Evolutionary conservation across 208 protist genomes (phyloP).

Genomic region (Leishmania tarentolae): DNA sequence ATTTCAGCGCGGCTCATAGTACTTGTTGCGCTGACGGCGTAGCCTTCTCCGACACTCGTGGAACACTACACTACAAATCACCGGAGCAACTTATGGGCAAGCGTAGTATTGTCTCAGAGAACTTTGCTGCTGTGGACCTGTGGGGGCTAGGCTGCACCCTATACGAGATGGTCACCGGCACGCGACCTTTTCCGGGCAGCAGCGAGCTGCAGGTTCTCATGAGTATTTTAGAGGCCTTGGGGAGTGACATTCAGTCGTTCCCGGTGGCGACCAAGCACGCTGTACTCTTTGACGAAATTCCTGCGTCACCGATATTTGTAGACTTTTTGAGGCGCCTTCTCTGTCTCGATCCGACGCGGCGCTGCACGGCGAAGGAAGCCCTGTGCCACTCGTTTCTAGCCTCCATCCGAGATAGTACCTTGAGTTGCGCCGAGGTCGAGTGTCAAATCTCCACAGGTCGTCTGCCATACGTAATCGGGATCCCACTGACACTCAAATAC

Average conservation of each 20-base stretch:
- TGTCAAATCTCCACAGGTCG: background rate
- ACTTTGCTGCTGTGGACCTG: conserved; percentile 67
- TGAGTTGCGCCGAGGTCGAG: background rate
- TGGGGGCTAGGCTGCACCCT: conserved; percentile 82
- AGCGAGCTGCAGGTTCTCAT: conserved; percentile 73
- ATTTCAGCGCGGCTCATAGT: conserved; percentile 77
- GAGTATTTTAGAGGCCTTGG: conserved; percentile 56
- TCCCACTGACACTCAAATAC: conserved; percentile 28
- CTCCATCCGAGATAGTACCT: conserved; percentile 10
- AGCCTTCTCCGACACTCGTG: conserved; percentile 37
- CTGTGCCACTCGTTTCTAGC: conserved; percentile 66
- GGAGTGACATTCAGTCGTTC: conserved; percentile 58
- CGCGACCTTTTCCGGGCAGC: conserved; percentile 46
- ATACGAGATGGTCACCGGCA: conserved; percentile 67
- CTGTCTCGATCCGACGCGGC: conserved; percentile 52
- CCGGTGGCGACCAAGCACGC: conserved; percentile 30
- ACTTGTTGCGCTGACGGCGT: conserved; percentile 11
- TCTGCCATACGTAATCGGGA: conserved; percentile 10
- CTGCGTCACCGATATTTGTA: conserved; percentile 34
- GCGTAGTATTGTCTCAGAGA: conserved; percentile 22
- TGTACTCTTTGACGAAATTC: conserved; percentile 51
- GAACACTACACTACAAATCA: conserved; percentile 81
- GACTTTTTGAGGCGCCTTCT: conserved; percentile 62
- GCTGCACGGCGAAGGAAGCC: conserved; percentile 52
- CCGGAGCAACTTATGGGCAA: conserved; percentile 75